phyloP scores from a whole-genome alignment of 805 yeast genomes.

The Zygotorulaspora florentina region DNA sequence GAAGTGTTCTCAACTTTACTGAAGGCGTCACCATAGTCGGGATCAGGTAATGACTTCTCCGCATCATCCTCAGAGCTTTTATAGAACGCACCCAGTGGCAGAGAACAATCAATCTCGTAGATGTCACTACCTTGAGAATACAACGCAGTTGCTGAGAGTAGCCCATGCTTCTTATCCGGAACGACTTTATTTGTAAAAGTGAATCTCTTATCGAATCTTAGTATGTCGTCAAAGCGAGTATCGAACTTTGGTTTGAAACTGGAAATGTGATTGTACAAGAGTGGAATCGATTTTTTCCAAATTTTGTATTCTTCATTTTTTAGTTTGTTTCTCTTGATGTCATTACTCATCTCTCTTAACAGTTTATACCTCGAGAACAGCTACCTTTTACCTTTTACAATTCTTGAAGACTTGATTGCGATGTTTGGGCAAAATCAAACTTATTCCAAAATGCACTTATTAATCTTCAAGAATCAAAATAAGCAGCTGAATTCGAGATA shows the following conservation, averaged over 20 bases:
- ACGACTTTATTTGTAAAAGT: slow-evolving; percentile 29
- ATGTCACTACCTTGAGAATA: slow-evolving; percentile 33
- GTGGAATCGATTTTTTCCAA: slow-evolving; percentile 83
- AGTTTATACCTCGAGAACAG: too few relatives aligned
- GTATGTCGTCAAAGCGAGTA: slow-evolving; percentile 27
- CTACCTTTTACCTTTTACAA: too few relatives aligned
- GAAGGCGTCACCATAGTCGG: slow-evolving; percentile 69
- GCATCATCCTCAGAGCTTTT: slow-evolving; percentile 21
- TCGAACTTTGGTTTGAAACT: slow-evolving; percentile 38
- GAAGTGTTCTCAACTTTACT: slow-evolving; percentile 40
- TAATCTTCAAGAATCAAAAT: neutral
- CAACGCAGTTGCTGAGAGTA: slow-evolving; percentile 24
- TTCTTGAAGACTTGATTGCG: neutral
- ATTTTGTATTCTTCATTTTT: slow-evolving; percentile 70
- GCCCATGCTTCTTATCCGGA: slow-evolving; percentile 31
- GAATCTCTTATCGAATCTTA: slow-evolving; percentile 24
- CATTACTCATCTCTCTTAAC: neutral
- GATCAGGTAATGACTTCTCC: slow-evolving; percentile 33
- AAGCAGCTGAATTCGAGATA: too few relatives aligned
- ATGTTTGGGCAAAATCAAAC: neutral
- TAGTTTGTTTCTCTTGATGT: slow-evolving; percentile 40
- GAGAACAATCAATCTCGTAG: slow-evolving; percentile 28
- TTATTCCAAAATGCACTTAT: neutral
- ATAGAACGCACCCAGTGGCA: slow-evolving; percentile 29
- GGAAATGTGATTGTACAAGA: slow-evolving; percentile 50